These are phyloP conservation scores for Rhodomyrtus tomentosa DNA, from an alignment of 345 rosid species.

Conservation along the genomic window DNA sequence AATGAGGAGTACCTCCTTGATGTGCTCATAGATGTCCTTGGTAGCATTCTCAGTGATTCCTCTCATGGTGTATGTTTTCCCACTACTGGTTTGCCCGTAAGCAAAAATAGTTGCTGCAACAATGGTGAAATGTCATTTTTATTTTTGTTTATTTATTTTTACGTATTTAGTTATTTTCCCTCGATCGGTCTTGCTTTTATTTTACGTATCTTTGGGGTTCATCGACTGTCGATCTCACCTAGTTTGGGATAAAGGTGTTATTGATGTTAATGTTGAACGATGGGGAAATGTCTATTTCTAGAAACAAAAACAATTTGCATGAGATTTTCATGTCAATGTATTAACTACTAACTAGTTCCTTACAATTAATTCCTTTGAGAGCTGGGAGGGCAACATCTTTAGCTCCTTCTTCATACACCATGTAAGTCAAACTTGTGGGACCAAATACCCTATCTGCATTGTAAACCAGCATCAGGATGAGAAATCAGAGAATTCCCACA, in stretches of 20 bases:
- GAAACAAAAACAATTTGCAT: neutral
- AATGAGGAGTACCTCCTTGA: slow-evolving; percentile 35
- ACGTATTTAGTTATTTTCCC: too few relatives aligned
- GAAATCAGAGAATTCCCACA: neutral
- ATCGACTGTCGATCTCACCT: too few relatives aligned
- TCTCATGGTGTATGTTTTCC: slow-evolving; percentile 89
- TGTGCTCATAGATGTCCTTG: slow-evolving; percentile 62
- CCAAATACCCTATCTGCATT: slow-evolving; percentile 73
- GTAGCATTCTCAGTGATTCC: slow-evolving; percentile 73
- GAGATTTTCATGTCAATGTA: neutral
- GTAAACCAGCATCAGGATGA: neutral
- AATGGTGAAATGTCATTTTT: too few relatives aligned
- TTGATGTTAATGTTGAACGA: too few relatives aligned
- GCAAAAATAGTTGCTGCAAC: slow-evolving; percentile 84
- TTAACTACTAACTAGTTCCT: neutral
- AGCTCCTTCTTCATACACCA: slow-evolving; percentile 85
- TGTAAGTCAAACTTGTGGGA: slow-evolving; percentile 46
- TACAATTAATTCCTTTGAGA: slow-evolving; percentile 86
- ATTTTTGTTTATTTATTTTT: too few relatives aligned
- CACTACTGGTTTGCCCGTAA: slow-evolving; percentile 92
- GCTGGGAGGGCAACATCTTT: slow-evolving; percentile 84
- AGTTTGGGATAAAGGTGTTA: too few relatives aligned
- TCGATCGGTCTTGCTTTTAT: too few relatives aligned
- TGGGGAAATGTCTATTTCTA: neutral
- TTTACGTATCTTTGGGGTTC: too few relatives aligned